Evolutionary conservation across 2,329 filamentous ascomycete species (phyloP), one percentile per base, ranked within the genome.

Genomic region (Lecanicillium sp.): DNA sequence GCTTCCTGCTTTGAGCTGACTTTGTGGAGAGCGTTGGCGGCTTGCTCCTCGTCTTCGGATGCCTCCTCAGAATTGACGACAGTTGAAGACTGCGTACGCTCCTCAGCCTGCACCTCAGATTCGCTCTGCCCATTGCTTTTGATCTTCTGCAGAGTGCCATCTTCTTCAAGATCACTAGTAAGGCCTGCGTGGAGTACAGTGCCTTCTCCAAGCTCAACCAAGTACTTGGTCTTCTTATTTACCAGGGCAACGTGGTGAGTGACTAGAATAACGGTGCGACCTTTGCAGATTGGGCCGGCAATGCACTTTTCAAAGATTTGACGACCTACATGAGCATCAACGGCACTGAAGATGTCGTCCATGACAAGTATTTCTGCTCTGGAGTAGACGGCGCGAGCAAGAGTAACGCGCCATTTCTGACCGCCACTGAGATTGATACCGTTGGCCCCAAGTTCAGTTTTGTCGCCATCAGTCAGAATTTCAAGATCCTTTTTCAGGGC

Each of bases 401-500:
- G 78, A 1, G 83, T 85, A 22, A 92, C 73, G 37, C 86, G 75
- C 83, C 85, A 89, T 51, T 85, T 79, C 58, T 94, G 86, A 0
- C 86, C 87, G 45, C 87, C 86, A 44, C 81, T 87, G 6, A 94
- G 65, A 48, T 90, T 89, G 49, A 92, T 85, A 6, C 86, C 86
- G 45, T 90, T 89, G 3, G 84, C 83, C 9, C 86, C 86, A 37
- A 94, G 85, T 51, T 89, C 83, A 0, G 87, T 94, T 33, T 75
- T 61, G 49, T 92, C 85, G 4, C 85, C 85, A 51, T 90, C 83
- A 0, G 75, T 64, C 13, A 94, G 68, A 65, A 87, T 85, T 13
- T 80, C 73, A 22, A 94, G 63, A 49, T 94, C 87, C 52, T 85
- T 85, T 37, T 72, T 71, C 31, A 94, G 55, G 1, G 84, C 84